Base-by-base conservation (phyloP, 345 rosid species). In the Populus deltoides region DNA sequence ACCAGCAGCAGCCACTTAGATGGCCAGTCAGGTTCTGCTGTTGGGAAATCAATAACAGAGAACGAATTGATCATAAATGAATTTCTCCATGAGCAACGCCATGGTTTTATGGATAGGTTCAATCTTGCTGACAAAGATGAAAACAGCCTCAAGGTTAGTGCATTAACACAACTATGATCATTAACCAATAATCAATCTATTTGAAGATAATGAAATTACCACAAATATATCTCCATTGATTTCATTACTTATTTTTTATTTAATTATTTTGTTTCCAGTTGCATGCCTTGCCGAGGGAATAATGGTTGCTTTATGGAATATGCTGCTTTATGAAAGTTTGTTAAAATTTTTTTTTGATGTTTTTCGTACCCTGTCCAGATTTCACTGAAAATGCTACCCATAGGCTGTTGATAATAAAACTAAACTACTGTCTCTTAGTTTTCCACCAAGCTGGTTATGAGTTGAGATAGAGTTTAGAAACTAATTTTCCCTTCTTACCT, bases 31-130 rank as follows among this genome's bases (percentile, higher is more conserved):
- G 81, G 76, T 74, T 55, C 80, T 33, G 82, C 88, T 77, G 82
- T 65, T 71, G 84, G 80, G 66, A 85, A 51, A 68, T 20, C 25
- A 68, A 66, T 73, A 27, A 78, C 83, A 17, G 93, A 91, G 87
- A 95, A 95, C 85, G 99, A 95, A 90, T 80, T 88, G 82, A 83
- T 95, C 79, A 87, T 96, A 70, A 92, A 93, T 86, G 93, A 89
- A 78, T 81, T 90, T 66, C 81, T 93, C 63, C 99, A 93, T 74
- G 90, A 88, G 79, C 86, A 73, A 77, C 74, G 59, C 36, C 76
- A 38, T 39, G 79, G 86, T 68, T 85, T 87, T 81, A 76, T 81
- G 45, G 90, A 89, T 77, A 86, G 83, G 77, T 84, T 84, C 69
- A 81, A 66, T 67, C 75, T 35, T 16, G 71, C 71, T 31, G 72